Base-by-base conservation (phyloP, 768 basidiomycete genomes). In the Rhizopogon salebrosus region DNA sequence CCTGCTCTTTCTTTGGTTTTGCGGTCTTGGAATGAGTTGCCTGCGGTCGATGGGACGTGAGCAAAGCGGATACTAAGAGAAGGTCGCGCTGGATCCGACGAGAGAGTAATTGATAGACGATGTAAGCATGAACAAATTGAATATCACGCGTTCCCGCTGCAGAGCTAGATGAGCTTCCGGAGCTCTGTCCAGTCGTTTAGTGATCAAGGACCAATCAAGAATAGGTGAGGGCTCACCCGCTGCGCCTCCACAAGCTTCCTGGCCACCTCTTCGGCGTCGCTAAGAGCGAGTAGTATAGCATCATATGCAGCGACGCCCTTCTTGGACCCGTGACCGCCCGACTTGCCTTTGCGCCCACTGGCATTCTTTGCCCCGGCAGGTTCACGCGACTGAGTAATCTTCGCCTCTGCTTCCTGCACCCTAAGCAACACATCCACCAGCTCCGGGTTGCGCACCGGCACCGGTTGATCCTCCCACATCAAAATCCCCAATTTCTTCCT, bases 391-490 rank as follows among this genome's bases (percentile, higher is more conserved):
- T 70, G 71, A 26, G 70, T 70, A 41, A 97, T 71, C 54, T 75
- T 80, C 8, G 68, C 72, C 61, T 93, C 80, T 1, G 87, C 89
- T 16, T 85, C 82, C 62, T 95, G 91, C 3, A 95, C 87, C 58
- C 81, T 87, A 57, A 92, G 69, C 51, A 97, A 72, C 27, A 90
- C 89, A 61, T 87, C 89, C 42, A 97, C 95, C 53, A 98, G 73
- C 68, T 98, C 94, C 0, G 92, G 92, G 62, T 88, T 93, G 50
- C 95, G 80, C 41, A 97, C 78, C 16, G 93, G 91, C 6, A 98
- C 82, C 0, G 82, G 80, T 59, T 87, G 79, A 5, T 82, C 92
- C 56, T 93, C 92, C 91, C 93, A 97, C 2, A 74, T 57, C 34
- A 93, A 69, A 48, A 77, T 70, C 48, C 72, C 72, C 52, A 95